phyloP scores from a whole-genome alignment of 2,329 filamentous ascomycete genomes.

The Ceratocystis harringtonii region DNA sequence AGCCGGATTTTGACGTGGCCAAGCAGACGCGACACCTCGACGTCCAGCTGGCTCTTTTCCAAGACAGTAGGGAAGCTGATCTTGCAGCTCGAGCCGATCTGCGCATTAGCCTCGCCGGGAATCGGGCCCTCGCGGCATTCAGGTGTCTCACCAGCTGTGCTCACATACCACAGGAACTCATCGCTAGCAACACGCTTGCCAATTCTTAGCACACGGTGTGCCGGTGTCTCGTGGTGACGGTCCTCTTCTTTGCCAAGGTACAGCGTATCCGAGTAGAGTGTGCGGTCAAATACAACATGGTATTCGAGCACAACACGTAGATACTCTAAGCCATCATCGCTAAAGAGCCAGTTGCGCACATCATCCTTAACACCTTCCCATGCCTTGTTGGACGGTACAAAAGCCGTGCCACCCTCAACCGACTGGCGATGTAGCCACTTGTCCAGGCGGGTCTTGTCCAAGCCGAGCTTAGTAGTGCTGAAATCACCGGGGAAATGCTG shows the following conservation, averaged over 20 bases:
- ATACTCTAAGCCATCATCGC: slow-evolving; percentile 55
- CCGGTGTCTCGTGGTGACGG: neutral
- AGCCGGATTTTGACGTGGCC: slow-evolving; percentile 57
- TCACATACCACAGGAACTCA: slow-evolving; percentile 14
- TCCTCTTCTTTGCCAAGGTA: slow-evolving; percentile 31
- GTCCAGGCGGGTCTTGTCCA: slow-evolving; percentile 57
- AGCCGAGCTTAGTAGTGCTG: slow-evolving; percentile 61
- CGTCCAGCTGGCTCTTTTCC: slow-evolving; percentile 45
- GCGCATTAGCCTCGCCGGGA: slow-evolving; percentile 6
- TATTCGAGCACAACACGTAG: slow-evolving; percentile 66
- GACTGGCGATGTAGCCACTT: slow-evolving; percentile 40
- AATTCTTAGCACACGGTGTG: neutral
- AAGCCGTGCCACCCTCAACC: slow-evolving; percentile 54
- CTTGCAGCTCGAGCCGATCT: slow-evolving; percentile 12
- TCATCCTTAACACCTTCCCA: slow-evolving; percentile 57
- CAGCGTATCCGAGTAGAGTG: slow-evolving; percentile 70
- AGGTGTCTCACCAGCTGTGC: neutral
- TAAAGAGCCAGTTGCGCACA: slow-evolving; percentile 78
- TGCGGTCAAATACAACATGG: slow-evolving; percentile 58
- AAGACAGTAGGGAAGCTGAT: slow-evolving; percentile 40
- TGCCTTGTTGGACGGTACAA: slow-evolving; percentile 69
- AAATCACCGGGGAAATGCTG: slow-evolving; percentile 60
- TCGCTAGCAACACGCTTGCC: slow-evolving; percentile 18
- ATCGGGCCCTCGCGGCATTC: slow-evolving; percentile 13
- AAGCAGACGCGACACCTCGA: slow-evolving; percentile 57